Percentiles rank a stretch among this genome's conserved stretches.
Evolutionary conservation across 208 protist genomes (phyloP).

Genomic region (Phytomonas sp.): DNA sequence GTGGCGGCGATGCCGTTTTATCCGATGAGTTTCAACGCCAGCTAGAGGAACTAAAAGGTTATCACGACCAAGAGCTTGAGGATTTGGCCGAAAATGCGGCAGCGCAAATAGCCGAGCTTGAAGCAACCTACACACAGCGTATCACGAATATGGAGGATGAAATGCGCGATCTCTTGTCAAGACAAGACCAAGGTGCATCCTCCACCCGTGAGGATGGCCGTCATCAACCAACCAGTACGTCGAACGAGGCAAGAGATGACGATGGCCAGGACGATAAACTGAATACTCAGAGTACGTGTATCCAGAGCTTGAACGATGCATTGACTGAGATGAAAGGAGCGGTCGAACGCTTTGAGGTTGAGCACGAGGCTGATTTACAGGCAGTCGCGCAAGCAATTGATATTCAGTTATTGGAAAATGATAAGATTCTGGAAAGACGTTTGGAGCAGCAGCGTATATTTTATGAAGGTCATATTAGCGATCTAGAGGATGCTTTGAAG

Average conservation of each 20-base stretch:
- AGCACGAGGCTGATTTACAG: slow-evolving; percentile 16
- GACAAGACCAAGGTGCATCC: not conserved
- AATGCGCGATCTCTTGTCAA: slow-evolving; percentile 3
- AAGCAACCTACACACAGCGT: slow-evolving; percentile 22
- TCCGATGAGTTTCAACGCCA: not conserved
- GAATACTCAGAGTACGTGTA: not conserved
- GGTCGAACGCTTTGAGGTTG: slow-evolving; percentile 15
- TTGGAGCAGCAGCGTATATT: slow-evolving; percentile 12
- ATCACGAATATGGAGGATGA: not conserved
- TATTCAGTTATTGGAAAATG: slow-evolving; percentile 7
- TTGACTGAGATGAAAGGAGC: slow-evolving; percentile 21
- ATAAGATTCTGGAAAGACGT: slow-evolving; percentile 9
- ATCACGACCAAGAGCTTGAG: slow-evolving; percentile 49
- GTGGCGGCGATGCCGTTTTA: not conserved
- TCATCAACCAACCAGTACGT: not conserved
- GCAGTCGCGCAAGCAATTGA: slow-evolving; percentile 14
- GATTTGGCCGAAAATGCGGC: slow-evolving; percentile 35
- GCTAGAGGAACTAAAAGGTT: slow-evolving; percentile 13
- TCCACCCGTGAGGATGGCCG: not conserved
- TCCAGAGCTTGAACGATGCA: slow-evolving; percentile 41
- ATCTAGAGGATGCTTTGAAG: too few relatives aligned
- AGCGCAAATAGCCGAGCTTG: slow-evolving; percentile 40
- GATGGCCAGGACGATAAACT: not conserved
- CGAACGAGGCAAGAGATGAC: not conserved
- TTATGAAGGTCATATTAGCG: too few relatives aligned